Percentiles rank a stretch among this genome's conserved stretches.
These are phyloP conservation scores for Salix arbutifolia DNA, from an alignment of 345 rosid species.

Conservation along the genomic window DNA sequence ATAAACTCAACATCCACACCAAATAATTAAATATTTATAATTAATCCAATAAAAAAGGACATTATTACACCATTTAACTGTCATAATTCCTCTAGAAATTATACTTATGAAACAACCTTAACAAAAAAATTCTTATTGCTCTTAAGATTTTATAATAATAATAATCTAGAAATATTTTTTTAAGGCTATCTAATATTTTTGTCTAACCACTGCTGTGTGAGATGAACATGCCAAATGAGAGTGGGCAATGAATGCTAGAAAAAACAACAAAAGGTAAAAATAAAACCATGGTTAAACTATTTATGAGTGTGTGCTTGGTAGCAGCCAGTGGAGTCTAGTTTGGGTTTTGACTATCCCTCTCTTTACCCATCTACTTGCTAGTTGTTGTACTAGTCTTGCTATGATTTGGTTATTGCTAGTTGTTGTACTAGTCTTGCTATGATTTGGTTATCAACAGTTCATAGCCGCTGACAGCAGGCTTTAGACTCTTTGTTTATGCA, in stretches of 20 bases:
- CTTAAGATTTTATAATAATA: no score
- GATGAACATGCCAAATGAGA: background rate
- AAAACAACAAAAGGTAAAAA: background rate
- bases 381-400: background rate
- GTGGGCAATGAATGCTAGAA: background rate
- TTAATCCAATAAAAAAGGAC: no score
- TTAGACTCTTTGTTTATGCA: background rate
- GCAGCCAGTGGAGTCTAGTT: background rate
- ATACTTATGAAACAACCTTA: no score
- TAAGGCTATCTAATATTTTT: no score
- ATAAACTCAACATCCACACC: no score
- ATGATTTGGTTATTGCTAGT: no score
- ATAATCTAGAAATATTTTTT: no score
- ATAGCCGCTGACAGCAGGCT: background rate
- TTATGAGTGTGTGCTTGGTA: background rate
- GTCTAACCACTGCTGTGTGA: background rate
- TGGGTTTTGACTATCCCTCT: background rate
- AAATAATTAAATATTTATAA: no score
- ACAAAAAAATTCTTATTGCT: no score
- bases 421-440: no score
- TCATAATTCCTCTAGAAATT: no score
- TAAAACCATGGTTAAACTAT: background rate
- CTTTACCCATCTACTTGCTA: background rate
- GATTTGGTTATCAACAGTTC: background rate
- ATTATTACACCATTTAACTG: no score